These are phyloP conservation scores for Poa annua DNA, from an alignment of 176 grass and related monocot species.

Conservation along the genomic window DNA sequence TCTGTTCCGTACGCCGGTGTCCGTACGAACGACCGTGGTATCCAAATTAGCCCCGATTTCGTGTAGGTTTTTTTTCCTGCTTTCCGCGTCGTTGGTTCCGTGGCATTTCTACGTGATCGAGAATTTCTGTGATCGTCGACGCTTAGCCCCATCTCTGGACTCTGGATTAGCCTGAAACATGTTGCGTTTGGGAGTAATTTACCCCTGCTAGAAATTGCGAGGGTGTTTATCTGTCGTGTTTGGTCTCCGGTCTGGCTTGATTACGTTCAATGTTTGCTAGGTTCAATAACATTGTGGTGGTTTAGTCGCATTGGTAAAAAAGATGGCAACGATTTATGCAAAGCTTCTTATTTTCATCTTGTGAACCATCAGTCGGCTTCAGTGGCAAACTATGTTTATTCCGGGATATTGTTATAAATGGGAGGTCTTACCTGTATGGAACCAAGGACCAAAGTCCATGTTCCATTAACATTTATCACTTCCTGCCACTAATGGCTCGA, in stretches of 20 bases:
- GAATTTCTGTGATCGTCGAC: not conserved
- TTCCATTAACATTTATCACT: not conserved
- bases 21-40: not conserved
- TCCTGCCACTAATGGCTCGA: not conserved
- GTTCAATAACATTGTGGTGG: not conserved
- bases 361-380: not conserved
- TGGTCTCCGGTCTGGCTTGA: not conserved
- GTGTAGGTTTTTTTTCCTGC: not conserved
- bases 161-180: not conserved
- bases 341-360: not conserved
- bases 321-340: not conserved
- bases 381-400: not conserved
- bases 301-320: not conserved
- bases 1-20: not conserved
- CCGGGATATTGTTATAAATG: slow-evolving; percentile 23
- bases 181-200: not conserved
- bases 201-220: not conserved
- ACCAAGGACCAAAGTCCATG: not conserved
- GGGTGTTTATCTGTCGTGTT: not conserved
- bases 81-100: not conserved
- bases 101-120: not conserved
- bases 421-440: not conserved
- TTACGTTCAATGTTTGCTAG: not conserved
- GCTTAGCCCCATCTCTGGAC: not conserved
- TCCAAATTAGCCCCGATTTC: not conserved